Base-by-base conservation (phyloP, 2,329 filamentous ascomycete genomes). In the Fusarium luffae region DNA sequence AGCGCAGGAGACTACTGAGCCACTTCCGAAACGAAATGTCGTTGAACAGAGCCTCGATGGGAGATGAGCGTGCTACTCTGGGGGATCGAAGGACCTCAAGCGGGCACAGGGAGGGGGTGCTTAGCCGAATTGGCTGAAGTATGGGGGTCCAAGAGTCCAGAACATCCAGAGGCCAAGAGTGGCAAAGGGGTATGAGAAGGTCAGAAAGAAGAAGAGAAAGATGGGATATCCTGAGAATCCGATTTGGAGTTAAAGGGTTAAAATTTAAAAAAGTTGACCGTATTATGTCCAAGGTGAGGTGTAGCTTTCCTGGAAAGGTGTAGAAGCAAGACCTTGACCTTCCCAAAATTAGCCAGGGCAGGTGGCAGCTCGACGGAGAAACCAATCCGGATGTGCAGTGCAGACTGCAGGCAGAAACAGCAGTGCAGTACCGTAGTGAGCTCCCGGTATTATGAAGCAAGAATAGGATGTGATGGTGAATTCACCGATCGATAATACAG, bases 351-450 rank as follows among this genome's bases (percentile, higher is more conserved):
- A 25, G 37, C 54, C 34, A 55, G 59, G 67, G 54, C 57, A 61
- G 55, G 49, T 52, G 37, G 43, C 49, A 59, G 63, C 43, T 43
- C 21, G 42, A 63, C 49, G 68, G 68, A 71, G 68, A 58, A 70
- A 55, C 51, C 59, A 48, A 65, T 58, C 59, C 68, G 63, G 63
- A 6, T 37, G 18, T 48, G 63, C 48, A 52, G 44, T 30, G 42
- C 21, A 47, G 42, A 48, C 25, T 32, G 46, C 46, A 19, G 25
- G 34, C 23, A 44, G 43, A 10, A 44, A 16, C 19, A 16, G 13
- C 11, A 27, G 41, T 30, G 21, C 42, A 21, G 23, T 6, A 49
- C 52, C 11, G 19, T 21, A 34, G 25, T 46, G 62, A 42, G 11
- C n/a, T 50, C 14, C n/a, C 23, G 18, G 13, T 42, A 41, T 7